Evolutionary conservation across 2,329 filamentous ascomycete genomes (phyloP).

Genomic region (Xylariaceae sp.): DNA sequence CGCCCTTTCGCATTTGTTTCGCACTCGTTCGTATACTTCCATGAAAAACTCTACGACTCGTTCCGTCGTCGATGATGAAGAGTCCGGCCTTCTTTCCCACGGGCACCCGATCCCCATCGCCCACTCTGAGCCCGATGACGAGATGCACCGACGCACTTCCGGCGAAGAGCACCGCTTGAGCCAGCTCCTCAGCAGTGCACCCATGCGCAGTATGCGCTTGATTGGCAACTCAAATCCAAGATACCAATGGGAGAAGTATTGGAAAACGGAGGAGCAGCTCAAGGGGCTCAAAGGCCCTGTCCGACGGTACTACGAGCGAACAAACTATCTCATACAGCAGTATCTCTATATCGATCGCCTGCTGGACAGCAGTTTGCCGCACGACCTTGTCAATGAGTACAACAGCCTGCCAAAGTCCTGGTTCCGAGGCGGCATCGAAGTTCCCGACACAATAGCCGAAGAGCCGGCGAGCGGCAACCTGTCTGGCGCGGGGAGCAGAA

Average conservation of each 20-base stretch:
- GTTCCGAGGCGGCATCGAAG: conserved; percentile 49
- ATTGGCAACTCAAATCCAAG: conserved; percentile 85
- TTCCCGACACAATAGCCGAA: conserved; percentile 74
- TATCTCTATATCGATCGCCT: conserved; percentile 92
- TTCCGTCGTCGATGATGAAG: conserved; percentile 25
- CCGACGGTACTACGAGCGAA: conserved; percentile 84
- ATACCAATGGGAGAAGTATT: conserved; percentile 84
- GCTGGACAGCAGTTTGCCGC: conserved; percentile 87
- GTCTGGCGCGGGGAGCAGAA: conserved; percentile 1
- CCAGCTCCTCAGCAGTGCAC: conserved; percentile 59
- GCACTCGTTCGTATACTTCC: conserved; percentile 24
- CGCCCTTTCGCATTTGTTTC: conserved; percentile 24
- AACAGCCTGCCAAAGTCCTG: conserved; percentile 56
- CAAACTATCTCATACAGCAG: conserved; percentile 83
- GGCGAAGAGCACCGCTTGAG: conserved; percentile 55
- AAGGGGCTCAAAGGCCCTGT: conserved; percentile 67
- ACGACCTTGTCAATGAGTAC: conserved; percentile 88
- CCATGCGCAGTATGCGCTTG: conserved; percentile 77
- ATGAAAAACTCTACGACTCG: conserved; percentile 22
- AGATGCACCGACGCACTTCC: neutral
- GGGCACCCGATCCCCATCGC: neutral
- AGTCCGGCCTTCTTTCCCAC: conserved; percentile 4
- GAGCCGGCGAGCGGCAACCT: conserved; percentile 34
- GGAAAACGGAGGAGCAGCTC: conserved; percentile 74
- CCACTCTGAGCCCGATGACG: neutral